Base-by-base conservation (phyloP, 345 rosid genomes). In the Draba incana region DNA sequence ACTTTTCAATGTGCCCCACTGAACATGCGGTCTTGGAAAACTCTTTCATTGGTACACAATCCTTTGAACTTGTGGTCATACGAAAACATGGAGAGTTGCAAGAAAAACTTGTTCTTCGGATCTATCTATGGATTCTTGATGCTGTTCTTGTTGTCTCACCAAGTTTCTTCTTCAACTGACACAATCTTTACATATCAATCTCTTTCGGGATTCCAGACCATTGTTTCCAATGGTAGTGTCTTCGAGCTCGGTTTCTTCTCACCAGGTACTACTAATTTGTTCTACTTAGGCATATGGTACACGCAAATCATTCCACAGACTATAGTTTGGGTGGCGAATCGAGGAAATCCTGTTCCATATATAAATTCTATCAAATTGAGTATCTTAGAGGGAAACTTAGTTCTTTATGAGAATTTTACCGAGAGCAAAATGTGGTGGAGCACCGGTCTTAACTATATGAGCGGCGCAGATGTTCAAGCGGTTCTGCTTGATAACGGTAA, bases 241-340 rank as follows among this genome's bases (percentile, higher is more conserved):
- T 90, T 87, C 46, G 52, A 14, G 27, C 79, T 89, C 13, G 91
- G 93, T 31, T 81, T 89, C 85, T 87, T 84, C 84, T 27, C 42
- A n/a, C 79, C 79, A 68, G 88, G 74, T 69, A 83, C 74, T 31
- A 71, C 85, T 55, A 70, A 81, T 11, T 80, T 75, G 31, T 77
- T 66, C 79, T 89, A 87, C 51, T 49, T 89, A 50, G 89, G 86
- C 61, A 87, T 83, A 43, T 81, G 86, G 91, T 87, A 83, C 80
- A 41, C 55, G 2, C 55, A 64, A 14, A 48, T 85, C 10, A 27
- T 70, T 38, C 0, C 1, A n/a, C 75, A 0, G 59, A 83, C 85
- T 54, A 0, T 68, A 1, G 89, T 85, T 66, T 87, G 92, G 90
- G 88, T 87, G 10, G 92, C 96, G 38, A 89, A 87, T 49, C 77